phyloP scores from a whole-genome alignment of 2,329 filamentous ascomycete species.

The Pezicula rhizophila region DNA sequence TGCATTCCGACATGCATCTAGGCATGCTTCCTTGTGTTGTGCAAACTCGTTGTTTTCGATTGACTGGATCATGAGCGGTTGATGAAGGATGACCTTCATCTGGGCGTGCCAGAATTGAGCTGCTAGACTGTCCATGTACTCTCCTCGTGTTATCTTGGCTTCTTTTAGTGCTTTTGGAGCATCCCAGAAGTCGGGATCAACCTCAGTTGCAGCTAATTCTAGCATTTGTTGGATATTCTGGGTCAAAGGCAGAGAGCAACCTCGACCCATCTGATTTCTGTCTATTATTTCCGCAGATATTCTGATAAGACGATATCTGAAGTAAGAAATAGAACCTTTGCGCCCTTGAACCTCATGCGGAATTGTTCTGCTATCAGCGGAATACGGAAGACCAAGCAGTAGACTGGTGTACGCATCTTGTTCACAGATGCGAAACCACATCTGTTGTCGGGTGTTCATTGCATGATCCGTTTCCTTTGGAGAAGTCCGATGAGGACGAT shows the following conservation, averaged over 20 bases:
- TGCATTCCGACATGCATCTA: constrained; percentile 36
- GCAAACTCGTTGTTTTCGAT: constrained; percentile 30
- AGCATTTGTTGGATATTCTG: constrained; percentile 35
- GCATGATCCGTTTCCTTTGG: constrained; percentile 9
- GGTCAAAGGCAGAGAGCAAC: constrained; percentile 31
- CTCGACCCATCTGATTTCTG: constrained; percentile 30
- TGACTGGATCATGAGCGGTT: constrained; percentile 39
- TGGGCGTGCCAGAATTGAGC: constrained; percentile 35
- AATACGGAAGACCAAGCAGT: constrained; percentile 46
- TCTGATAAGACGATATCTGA: constrained; percentile 6
- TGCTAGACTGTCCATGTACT: constrained; percentile 25
- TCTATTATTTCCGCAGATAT: constrained; percentile 31
- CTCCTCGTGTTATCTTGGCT: constrained; percentile 3
- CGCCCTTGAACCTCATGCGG: not conserved
- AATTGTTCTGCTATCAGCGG: constrained; percentile 9
- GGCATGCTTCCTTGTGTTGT: constrained; percentile 31
- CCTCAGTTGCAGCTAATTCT: constrained; percentile 23
- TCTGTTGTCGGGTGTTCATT: constrained; percentile 16
- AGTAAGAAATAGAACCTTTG: not conserved
- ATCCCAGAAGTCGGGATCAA: constrained; percentile 28
- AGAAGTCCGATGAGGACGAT: constrained; percentile 27
- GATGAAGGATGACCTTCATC: constrained; percentile 34
- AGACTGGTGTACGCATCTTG: constrained; percentile 44
- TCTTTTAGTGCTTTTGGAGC: constrained; percentile 19
- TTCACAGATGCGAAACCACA: constrained; percentile 32